Evolutionary conservation across 176 grass and related monocot genomes (phyloP).

Genomic region (Cenchrus americanus): DNA sequence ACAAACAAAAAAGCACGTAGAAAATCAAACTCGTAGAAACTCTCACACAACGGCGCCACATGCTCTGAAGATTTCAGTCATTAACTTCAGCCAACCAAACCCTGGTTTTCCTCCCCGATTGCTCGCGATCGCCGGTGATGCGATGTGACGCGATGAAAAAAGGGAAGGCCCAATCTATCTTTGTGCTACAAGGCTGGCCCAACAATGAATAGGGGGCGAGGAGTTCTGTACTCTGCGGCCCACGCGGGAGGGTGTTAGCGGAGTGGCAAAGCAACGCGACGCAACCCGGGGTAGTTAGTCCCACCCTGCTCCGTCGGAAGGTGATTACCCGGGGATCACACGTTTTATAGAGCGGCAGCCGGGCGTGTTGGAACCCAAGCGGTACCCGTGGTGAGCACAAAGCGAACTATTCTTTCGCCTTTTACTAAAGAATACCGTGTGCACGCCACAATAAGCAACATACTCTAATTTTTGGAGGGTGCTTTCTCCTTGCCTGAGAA

Average conservation of each 20-base stretch:
- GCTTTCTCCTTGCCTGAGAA: not conserved
- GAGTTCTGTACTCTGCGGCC: not conserved
- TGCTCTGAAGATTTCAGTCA: slow-evolving; percentile 15
- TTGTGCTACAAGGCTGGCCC: not conserved
- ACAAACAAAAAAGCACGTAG: too few relatives aligned
- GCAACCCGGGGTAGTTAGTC: not conserved
- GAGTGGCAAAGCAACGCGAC: too few relatives aligned
- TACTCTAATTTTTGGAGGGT: too few relatives aligned
- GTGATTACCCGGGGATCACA: not conserved
- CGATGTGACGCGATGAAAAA: slow-evolving; percentile 2
- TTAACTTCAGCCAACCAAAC: slow-evolving; percentile 7
- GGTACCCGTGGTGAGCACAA: slow-evolving; percentile 59
- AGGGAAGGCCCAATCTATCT: not conserved
- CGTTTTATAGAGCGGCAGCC: not conserved
- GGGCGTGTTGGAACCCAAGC: not conserved
- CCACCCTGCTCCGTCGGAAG: not conserved
- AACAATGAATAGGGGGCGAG: not conserved
- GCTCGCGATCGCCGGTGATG: slow-evolving; percentile 18
- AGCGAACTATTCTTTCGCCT: slow-evolving; percentile 89
- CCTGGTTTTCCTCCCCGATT: slow-evolving; percentile 40
- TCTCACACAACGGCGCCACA: not conserved
- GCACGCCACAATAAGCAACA: too few relatives aligned
- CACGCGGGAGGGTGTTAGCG: not conserved
- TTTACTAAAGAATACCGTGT: slow-evolving; percentile 63
- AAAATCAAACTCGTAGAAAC: too few relatives aligned